A percentile compares a stretch with the other conserved stretches of the same genome.
Evolutionary conservation across 2,329 filamentous ascomycete genomes (phyloP).

Genomic region (Curvularia sp.): DNA sequence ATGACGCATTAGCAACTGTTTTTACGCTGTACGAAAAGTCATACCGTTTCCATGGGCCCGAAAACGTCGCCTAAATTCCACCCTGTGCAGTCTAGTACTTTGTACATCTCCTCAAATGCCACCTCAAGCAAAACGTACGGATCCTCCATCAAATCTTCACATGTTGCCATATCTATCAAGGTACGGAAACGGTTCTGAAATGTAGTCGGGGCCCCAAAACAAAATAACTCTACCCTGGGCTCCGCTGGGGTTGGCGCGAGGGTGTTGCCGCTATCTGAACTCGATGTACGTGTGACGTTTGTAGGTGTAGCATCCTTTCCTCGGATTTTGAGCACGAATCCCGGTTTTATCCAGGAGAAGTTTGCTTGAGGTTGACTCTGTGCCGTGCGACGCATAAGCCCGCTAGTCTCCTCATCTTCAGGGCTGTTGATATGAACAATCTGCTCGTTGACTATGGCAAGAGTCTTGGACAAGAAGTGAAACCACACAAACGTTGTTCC

Average conservation of each 20-base stretch:
- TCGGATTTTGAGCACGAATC: slow-evolving; percentile 33
- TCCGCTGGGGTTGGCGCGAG: neutral
- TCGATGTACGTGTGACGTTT: slow-evolving; percentile 18
- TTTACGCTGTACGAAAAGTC: neutral
- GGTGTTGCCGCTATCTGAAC: slow-evolving; percentile 24
- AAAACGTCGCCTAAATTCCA: slow-evolving; percentile 44
- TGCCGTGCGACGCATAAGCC: neutral
- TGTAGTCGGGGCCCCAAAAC: slow-evolving; percentile 35
- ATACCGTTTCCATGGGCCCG: slow-evolving; percentile 41
- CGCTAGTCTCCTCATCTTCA: neutral
- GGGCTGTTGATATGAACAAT: slow-evolving; percentile 12
- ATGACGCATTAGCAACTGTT: slow-evolving; percentile 10
- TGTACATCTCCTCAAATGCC: slow-evolving; percentile 43
- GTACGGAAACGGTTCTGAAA: slow-evolving; percentile 26
- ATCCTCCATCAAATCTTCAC: slow-evolving; percentile 36
- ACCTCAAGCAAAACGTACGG: slow-evolving; percentile 44
- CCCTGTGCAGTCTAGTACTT: slow-evolving; percentile 36
- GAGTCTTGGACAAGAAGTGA: slow-evolving; percentile 39
- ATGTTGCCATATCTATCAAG: slow-evolving; percentile 17
- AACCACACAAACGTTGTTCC: slow-evolving; percentile 36
- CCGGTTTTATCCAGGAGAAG: slow-evolving; percentile 37
- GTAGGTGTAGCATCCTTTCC: slow-evolving; percentile 6
- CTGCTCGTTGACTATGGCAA: slow-evolving; percentile 18
- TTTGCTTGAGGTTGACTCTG: slow-evolving; percentile 29
- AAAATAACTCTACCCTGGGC: slow-evolving; percentile 33